These are phyloP conservation scores for Ligustrum vulgare DNA, from an alignment of 257 asterid species.

Conservation along the genomic window DNA sequence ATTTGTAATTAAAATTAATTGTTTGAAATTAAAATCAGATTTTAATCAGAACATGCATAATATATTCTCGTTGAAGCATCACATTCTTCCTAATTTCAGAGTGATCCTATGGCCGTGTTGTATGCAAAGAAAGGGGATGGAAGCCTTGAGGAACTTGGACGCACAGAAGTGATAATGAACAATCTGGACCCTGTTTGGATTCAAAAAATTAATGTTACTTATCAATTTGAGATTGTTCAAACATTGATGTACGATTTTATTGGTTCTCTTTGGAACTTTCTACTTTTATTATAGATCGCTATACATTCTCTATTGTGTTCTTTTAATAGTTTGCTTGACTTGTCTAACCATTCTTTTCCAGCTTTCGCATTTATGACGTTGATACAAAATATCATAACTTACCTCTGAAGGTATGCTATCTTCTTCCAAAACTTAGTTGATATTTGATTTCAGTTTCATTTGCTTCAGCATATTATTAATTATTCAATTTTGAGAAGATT, in stretches of 20 bases:
- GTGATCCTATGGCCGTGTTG: constrained; percentile 90
- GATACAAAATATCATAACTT: constrained; percentile 63
- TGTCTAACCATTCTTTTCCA: constrained; percentile 31
- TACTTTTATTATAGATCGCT: not conserved
- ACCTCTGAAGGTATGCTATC: constrained; percentile 64
- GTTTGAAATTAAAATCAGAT: too few species aligned
- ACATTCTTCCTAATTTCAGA: constrained; percentile 47
- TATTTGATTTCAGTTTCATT: constrained; percentile 7
- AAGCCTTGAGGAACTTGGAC: constrained; percentile 74
- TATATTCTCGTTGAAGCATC: constrained; percentile 4
- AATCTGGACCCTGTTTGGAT: constrained; percentile 70
- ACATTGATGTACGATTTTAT: constrained; percentile 53
- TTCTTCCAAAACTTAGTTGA: constrained; percentile 13
- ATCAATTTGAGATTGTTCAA: constrained; percentile 85
- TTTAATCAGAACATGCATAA: too few species aligned
- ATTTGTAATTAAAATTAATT: too few species aligned
- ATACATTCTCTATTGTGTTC: not conserved
- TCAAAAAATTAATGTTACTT: constrained; percentile 58
- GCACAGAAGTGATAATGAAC: constrained; percentile 88
- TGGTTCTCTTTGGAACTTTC: not conserved
- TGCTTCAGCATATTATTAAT: constrained; percentile 10
- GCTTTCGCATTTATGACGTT: constrained; percentile 76
- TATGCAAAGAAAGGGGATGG: constrained; percentile 70
- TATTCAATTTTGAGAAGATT: constrained; percentile 5
- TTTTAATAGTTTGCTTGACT: constrained; percentile 8